A percentile compares a stretch with the other conserved stretches of the same genome.
These are phyloP conservation scores for Nicotiana sylvestris DNA, from an alignment of 257 asterid species.

Conservation along the genomic window DNA sequence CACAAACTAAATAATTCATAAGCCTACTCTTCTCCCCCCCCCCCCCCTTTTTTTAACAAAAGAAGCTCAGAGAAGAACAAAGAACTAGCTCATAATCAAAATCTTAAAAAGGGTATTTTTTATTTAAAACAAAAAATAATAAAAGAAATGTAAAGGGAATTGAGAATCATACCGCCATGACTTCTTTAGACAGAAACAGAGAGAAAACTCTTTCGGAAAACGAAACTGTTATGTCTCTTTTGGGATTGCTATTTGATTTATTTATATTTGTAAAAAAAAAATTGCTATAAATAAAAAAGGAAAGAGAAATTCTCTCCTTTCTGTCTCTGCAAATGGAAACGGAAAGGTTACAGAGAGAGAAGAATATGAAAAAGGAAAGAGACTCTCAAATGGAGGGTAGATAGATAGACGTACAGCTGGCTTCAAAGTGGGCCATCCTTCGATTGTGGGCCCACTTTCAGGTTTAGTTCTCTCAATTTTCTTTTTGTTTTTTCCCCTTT, in stretches of 20 bases:
- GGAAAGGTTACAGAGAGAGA: neutral
- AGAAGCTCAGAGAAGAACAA: neutral
- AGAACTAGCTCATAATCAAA: neutral
- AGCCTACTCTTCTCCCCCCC: neutral
- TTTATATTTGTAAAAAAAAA: neutral
- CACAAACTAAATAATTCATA: neutral
- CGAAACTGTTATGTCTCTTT: neutral
- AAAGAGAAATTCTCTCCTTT: slow-evolving; percentile 8
- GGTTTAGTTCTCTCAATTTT: neutral
- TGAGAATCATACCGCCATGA: slow-evolving; percentile 6
- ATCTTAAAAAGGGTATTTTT: neutral
- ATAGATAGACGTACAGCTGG: slow-evolving; percentile 6
- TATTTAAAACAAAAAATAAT: neutral
- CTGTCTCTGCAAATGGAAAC: neutral
- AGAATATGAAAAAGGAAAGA: neutral
- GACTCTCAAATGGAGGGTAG: neutral
- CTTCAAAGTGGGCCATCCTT: neutral
- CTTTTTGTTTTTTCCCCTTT: neutral
- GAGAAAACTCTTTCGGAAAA: neutral
- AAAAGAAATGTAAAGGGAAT: neutral
- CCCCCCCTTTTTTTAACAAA: neutral
- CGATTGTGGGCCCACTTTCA: neutral
- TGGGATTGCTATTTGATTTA: neutral
- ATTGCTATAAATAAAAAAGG: neutral
- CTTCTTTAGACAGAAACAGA: slow-evolving; percentile 3